Base-by-base conservation (phyloP, 2,329 filamentous ascomycete species). In the Ciborinia camelliae region DNA sequence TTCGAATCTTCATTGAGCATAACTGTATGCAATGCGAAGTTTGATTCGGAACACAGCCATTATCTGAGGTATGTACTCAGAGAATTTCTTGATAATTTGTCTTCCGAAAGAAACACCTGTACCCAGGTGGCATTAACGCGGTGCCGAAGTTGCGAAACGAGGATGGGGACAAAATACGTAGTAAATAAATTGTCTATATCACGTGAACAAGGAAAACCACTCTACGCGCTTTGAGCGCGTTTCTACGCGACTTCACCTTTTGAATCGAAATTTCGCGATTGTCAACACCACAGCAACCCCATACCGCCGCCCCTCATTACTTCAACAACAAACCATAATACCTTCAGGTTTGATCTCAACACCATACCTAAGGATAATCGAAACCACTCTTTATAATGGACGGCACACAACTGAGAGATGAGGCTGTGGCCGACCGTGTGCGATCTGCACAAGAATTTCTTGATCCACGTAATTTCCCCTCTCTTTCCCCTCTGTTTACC, bases 381-480 rank as follows among this genome's bases (percentile, higher is more conserved):
- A 50, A 57, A 51, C 26, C 41, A 51, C 20, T 18, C 18, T 35
- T 52, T 15, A 68, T 6, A 32, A 75, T 95, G 90, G 90, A 92
- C 71, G 84, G 82, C 67, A 81, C 86, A 71, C 86, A 90, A 80
- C 85, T 96, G 73, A 86, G 89, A 77, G 93, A 97, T 82, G 91
- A 95, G 78, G 91, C 89, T 70, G 87, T 89, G 72, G 85, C 87
- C 72, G 89, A 96, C 80, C 91, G 92, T 73, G 86, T 97, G 76
- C 90, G 92, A 73, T 86, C 90, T 69, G 92, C 92, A n/a, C 85
- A 90, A 73, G 93, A 97, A 77, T 97, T 98, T 75, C 86, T 98
- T 51, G 94, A 97, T 81, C 94, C 94, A 67, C 88, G 92, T 97
- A 84, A 74, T 88, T 77, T 32, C 43, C 30, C 54, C 43, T 52